A percentile compares a stretch with the other conserved stretches of the same genome.
These are phyloP conservation scores for Fraxinus greggii DNA, from an alignment of 305 asterid genomes.

Conservation along the genomic window DNA sequence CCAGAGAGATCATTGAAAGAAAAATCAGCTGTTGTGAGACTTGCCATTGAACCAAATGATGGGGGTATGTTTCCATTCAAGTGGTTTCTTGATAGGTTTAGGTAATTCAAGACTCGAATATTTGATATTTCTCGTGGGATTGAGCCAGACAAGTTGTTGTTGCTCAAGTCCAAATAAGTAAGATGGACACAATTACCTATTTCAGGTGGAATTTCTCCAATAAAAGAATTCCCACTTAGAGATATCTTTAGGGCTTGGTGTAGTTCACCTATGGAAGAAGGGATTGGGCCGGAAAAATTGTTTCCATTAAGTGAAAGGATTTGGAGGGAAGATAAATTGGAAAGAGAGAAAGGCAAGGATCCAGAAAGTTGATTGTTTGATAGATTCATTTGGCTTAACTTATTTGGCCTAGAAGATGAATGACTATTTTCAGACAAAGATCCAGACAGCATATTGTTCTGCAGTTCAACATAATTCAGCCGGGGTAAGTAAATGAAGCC, in stretches of 20 bases:
- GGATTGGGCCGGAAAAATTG: slow-evolving; percentile 69
- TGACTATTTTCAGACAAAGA: slow-evolving; percentile 50
- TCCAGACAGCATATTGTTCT: slow-evolving; percentile 76
- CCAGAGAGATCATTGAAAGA: slow-evolving; percentile 89
- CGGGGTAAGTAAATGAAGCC: slow-evolving; percentile 77
- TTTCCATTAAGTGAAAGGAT: slow-evolving; percentile 63
- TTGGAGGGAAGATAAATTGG: slow-evolving; percentile 68
- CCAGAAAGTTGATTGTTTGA: slow-evolving; percentile 83
- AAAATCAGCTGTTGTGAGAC: slow-evolving; percentile 90
- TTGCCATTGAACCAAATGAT: slow-evolving; percentile 65
- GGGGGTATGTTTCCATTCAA: slow-evolving; percentile 59
- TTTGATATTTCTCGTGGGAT: slow-evolving; percentile 65
- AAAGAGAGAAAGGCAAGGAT: slow-evolving; percentile 61
- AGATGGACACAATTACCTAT: slow-evolving; percentile 65
- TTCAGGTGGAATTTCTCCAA: slow-evolving; percentile 71
- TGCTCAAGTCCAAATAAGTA: slow-evolving; percentile 83
- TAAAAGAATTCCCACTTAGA: slow-evolving; percentile 55
- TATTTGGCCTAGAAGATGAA: slow-evolving; percentile 40
- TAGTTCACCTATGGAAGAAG: slow-evolving; percentile 73
- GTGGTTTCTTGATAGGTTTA: slow-evolving; percentile 83
- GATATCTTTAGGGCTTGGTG: slow-evolving; percentile 66
- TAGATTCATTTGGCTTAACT: slow-evolving; percentile 63
- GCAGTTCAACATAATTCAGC: slow-evolving; percentile 77
- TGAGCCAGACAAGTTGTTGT: slow-evolving; percentile 65
- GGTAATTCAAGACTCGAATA: slow-evolving; percentile 66